These are phyloP conservation scores for Neonectria magnoliae DNA, from an alignment of 2,329 filamentous ascomycete species.

Conservation along the genomic window DNA sequence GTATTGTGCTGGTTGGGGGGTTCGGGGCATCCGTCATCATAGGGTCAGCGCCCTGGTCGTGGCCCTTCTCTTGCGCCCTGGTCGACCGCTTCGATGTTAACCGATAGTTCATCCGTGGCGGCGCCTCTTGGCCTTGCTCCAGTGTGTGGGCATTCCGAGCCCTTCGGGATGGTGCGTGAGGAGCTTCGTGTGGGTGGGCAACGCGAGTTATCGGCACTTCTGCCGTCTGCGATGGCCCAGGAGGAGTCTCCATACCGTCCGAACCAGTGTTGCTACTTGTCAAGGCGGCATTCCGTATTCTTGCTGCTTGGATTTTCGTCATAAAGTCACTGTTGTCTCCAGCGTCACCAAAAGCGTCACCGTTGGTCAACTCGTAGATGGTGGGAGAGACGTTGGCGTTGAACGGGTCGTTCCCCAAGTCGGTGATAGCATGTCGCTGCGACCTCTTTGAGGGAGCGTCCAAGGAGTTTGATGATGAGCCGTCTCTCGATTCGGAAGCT, in stretches of 20 bases:
- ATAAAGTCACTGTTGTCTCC: conserved; percentile 64
- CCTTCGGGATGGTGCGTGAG: conserved; percentile 63
- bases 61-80: conserved; percentile 51
- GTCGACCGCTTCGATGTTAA: conserved; percentile 56
- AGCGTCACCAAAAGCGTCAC: conserved; percentile 52
- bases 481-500: conserved; percentile 50
- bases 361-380: conserved; percentile 54
- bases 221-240: conserved; percentile 33
- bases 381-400: conserved; percentile 55
- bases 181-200: conserved; percentile 53
- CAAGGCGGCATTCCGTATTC: conserved; percentile 55
- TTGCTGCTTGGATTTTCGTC: conserved; percentile 64
- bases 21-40: conserved; percentile 55
- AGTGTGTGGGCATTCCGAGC: conserved; percentile 63
- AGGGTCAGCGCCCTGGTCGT: conserved; percentile 50
- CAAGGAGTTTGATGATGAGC: conserved; percentile 44
- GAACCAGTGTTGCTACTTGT: conserved; percentile 51
- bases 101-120: conserved; percentile 72
- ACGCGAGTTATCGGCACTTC: conserved; percentile 39
- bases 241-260: conserved; percentile 73
- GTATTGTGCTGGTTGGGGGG: conserved; percentile 48
- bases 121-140: conserved; percentile 65
- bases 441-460: conserved; percentile 57
- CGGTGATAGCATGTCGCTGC: conserved; percentile 50
- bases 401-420: conserved; percentile 61